Base-by-base conservation (phyloP, 2,329 filamentous ascomycete genomes). In the Fusarium tricinctum region DNA sequence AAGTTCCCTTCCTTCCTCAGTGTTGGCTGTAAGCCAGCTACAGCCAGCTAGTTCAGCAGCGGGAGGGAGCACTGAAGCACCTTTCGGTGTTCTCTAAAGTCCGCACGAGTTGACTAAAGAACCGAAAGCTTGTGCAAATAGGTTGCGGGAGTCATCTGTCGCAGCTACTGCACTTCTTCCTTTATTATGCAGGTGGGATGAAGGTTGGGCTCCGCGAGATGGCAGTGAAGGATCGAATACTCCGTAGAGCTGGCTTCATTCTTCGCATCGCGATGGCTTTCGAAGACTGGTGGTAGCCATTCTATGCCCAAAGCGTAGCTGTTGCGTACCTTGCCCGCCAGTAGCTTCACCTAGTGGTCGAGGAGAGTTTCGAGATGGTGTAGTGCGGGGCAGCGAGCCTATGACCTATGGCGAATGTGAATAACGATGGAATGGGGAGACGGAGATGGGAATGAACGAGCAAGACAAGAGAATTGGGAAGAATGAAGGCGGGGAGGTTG, bases 291-390 rank as follows among this genome's bases (percentile, higher is more conserved):
- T 42, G 50, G 33, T 33, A 56, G 44, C 28, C 56, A 66, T 69
- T 39, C 66, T 67, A 66, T 63, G 52, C 66, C 66, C 14, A 69
- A 69, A 66, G 62, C 66, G 66, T 69, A 66, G 52, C 44, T 51
- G 30, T 56, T 56, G 40, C 45, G 56, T 63, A 58, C 52, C 48
- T 67, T 33, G 19, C 49, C 35, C 28, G 40, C 30, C 17, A 43
- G 52, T 63, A 56, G 52, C 46, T 40, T 70, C 52, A 53, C 28
- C 38, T 53, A 60, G 53, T 70, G 62, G 62, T 38, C 23, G 52
- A 50, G 45, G 66, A 69, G 52, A 68, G 66, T 69, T 67, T 70
- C 22, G 43, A 64, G 51, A 62, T 63, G 23, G 53, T 49, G 30
- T 19, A 30, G 58, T 55, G 66, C 58, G 66, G 66, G 66, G 62